Percentiles rank a stretch among this genome's conserved stretches.
phyloP scores from a whole-genome alignment of 768 basidiomycete species.

The Erythrobasidium yunnanense region DNA sequence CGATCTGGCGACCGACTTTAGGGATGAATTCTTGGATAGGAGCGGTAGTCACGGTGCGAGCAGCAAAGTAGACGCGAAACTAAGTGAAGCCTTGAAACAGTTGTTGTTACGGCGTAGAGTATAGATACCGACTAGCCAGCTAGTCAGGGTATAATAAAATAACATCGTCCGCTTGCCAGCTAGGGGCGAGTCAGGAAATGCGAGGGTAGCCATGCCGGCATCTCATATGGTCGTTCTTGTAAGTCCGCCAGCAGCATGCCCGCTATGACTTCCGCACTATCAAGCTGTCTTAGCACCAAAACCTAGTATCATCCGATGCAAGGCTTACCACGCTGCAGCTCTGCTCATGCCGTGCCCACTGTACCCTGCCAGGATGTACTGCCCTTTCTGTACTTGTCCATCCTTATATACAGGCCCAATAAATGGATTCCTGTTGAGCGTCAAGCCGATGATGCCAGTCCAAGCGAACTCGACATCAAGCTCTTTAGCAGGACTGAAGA shows the following conservation, averaged over 20 bases:
- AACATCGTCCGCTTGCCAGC: too few species aligned
- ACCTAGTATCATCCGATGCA: not conserved
- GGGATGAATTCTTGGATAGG: conserved; percentile 17
- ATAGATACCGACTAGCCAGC: too few species aligned
- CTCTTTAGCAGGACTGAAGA: conserved; percentile 44
- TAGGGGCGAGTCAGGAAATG: conserved; percentile 14
- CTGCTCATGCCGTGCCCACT: conserved; percentile 33
- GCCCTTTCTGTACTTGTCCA: conserved; percentile 14
- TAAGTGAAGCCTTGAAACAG: not conserved
- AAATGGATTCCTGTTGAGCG: conserved; percentile 43
- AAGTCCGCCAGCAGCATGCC: not conserved
- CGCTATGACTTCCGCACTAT: conserved; percentile 19
- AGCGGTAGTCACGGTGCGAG: not conserved
- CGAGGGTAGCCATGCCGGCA: conserved; percentile 2
- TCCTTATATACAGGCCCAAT: conserved; percentile 30
- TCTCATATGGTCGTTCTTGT: not conserved
- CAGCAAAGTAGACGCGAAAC: not conserved
- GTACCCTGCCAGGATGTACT: conserved; percentile 30
- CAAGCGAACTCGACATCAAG: conserved; percentile 67
- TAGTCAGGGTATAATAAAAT: too few species aligned
- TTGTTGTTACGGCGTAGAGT: not conserved
- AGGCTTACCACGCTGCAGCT: conserved; percentile 27
- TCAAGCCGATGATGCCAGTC: conserved; percentile 77
- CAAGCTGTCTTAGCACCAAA: not conserved
- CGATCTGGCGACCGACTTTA: conserved; percentile 21